Evolutionary conservation across 2,329 filamentous ascomycete species (phyloP), one percentile per base, ranked within the genome.

Genomic region (Pyricularia grisea): DNA sequence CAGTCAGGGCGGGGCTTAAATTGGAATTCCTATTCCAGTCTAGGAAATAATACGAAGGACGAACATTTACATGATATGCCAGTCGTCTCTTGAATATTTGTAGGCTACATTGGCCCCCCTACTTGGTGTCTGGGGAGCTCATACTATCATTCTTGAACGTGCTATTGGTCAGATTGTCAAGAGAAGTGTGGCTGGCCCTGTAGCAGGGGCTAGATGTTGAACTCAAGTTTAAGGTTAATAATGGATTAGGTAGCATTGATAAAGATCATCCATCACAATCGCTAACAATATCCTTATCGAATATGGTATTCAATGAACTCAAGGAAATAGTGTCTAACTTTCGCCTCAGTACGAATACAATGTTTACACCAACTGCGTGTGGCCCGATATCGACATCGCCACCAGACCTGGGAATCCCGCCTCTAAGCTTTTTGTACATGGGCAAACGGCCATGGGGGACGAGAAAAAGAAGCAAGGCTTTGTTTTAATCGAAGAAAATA

Each of bases 1-100:
- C 5, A 82, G 82, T 1, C 79, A 82, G 74, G 82, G 83, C 66
- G 80, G 82, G 25, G 83, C 82, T 5, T 85, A 71, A 79, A 50
- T 28, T 20, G 60, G 25, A 17, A 17, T 30, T 25, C 14, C 25
- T 6, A 28, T 63, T 27, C 27, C 25, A 12, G 11, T 20, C 6
- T 30, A 28, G 14, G 30, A n/a, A 66, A 33, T 17, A 10, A 55
- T 67, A 11, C 12, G 65, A 55, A 27, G 58, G 58, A 61, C 11
- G 23, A 27, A 11, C 4, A 14, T 61, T 14, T 28, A 25, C 23
- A 60, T 60, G 58, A 28, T 63, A 4, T 63, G 60, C 27, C 12
- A 20, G 12, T 5, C 30, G 9, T 12, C 3, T 63, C 6, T 61
- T 63, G 25, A 12, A 17, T 55, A n/a, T 55, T n/a, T 12, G 42